Percentiles rank a stretch among this genome's conserved stretches.
Conservation (phyloP, 1,139 yeast genomes). For the Kluyveromyces sp. region DNA sequence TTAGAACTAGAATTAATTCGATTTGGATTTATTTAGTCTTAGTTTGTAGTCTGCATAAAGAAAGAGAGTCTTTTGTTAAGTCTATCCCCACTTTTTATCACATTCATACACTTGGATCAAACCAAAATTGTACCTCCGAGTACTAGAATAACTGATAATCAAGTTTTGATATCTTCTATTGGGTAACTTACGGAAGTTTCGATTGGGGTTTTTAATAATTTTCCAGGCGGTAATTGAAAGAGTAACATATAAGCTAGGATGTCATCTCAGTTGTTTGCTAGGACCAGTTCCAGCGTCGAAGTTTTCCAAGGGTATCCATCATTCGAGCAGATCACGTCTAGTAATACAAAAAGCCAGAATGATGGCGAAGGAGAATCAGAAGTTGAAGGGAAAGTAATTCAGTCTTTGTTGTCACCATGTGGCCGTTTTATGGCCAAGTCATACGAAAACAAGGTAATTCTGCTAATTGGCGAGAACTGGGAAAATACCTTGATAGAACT, state of each 20-base stretch:
- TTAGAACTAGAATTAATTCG: too few species aligned
- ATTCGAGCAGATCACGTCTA: constrained; percentile 29
- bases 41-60: too few species aligned
- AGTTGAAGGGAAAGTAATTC: constrained; percentile 32
- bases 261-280: constrained; percentile 31
- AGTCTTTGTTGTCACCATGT: constrained; percentile 33
- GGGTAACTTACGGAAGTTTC: background rate
- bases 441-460: constrained; percentile 47
- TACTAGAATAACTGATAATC: too few species aligned
- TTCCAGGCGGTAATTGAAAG: background rate
- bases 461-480: constrained; percentile 48
- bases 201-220: background rate
- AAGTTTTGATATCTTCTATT: too few species aligned
- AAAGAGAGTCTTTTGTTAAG: too few species aligned
- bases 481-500: constrained; percentile 40
- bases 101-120: too few species aligned
- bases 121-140: too few species aligned
- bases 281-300: constrained; percentile 28
- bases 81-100: too few species aligned
- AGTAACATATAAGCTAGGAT: constrained; percentile 13
- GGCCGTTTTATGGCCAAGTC: constrained; percentile 55
- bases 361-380: constrained; percentile 6
- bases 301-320: constrained; percentile 32
- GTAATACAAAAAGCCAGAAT: constrained; percentile 11
- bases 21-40: too few species aligned